These are phyloP conservation scores for Sequoiadendron giganteum DNA, from an alignment of 75 land plant genomes.

Conservation along the genomic window DNA sequence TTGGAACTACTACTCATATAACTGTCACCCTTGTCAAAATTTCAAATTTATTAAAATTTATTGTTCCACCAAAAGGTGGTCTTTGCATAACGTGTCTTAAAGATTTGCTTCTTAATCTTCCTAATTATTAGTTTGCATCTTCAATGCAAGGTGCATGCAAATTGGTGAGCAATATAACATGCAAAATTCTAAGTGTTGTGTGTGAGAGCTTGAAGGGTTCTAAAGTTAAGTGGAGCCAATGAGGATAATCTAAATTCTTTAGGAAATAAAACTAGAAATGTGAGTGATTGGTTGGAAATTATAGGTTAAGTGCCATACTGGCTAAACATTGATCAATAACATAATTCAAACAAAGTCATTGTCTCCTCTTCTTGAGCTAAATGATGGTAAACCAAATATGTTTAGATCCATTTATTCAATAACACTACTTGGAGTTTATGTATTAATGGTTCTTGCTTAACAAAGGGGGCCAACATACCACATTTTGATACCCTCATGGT, in stretches of 20 bases:
- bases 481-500: constrained; percentile 85
- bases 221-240: constrained; percentile 73
- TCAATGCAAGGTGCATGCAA: constrained; percentile 78
- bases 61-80: constrained; percentile 62
- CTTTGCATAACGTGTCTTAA: constrained; percentile 61
- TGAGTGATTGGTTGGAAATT: constrained; percentile 29
- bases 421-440: constrained; percentile 86
- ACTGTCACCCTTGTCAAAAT: constrained; percentile 38
- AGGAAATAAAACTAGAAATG: neutral
- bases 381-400: constrained; percentile 95
- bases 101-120: constrained; percentile 87
- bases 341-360: constrained; percentile 71
- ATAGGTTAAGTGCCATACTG: constrained; percentile 82
- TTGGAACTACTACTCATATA: constrained; percentile 84
- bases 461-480: constrained; percentile 60
- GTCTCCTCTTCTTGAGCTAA: constrained; percentile 72
- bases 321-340: constrained; percentile 67
- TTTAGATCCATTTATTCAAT: constrained; percentile 90
- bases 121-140: constrained; percentile 54
- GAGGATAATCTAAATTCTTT: constrained; percentile 57
- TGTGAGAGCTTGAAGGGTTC: constrained; percentile 63
- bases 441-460: constrained; percentile 89
- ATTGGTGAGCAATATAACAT: constrained; percentile 55
- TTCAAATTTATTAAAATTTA: constrained; percentile 77
- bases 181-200: constrained; percentile 87